Conservation (phyloP, 768 basidiomycete genomes). For the Naematelia aurantialba region DNA sequence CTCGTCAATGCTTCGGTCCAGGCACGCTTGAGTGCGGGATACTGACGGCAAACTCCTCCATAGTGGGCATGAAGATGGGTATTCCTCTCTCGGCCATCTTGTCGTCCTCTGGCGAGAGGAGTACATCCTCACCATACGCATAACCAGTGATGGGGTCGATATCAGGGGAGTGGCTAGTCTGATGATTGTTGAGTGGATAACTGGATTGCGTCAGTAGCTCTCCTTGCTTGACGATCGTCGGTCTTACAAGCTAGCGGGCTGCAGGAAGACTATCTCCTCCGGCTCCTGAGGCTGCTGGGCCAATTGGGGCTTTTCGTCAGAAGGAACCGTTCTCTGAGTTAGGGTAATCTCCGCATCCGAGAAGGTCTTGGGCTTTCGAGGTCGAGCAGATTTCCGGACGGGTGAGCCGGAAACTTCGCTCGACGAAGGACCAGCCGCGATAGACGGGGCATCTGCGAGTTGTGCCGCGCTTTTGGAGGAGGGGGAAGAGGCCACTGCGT, state of each 20-base stretch:
- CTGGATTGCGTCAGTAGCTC: slow-evolving; percentile 13
- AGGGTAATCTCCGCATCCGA: not conserved
- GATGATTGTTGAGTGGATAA: slow-evolving; percentile 42
- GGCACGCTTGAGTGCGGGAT: not conserved
- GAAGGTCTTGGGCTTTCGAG: not conserved
- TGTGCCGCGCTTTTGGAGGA: not conserved
- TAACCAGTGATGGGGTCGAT: not conserved
- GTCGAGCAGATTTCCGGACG: not conserved
- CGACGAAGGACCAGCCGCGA: not conserved
- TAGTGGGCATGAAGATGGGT: slow-evolving; percentile 90
- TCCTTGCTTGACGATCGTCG: not conserved
- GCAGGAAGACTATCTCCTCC: slow-evolving; percentile 18
- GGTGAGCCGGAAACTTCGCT: not conserved
- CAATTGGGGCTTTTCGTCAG: not conserved
- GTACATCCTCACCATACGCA: slow-evolving; percentile 6
- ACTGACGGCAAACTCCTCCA: slow-evolving; percentile 72
- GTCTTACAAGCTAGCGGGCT: slow-evolving; percentile 38
- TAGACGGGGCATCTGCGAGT: not conserved
- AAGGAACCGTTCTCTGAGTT: not conserved
- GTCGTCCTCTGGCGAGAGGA: slow-evolving; percentile 49
- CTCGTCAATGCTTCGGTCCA: not conserved
- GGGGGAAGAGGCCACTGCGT: not conserved
- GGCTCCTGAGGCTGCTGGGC: not conserved
- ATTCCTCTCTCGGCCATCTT: slow-evolving; percentile 60
- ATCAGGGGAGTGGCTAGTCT: not conserved